Percentiles rank a stretch among this genome's conserved stretches.
Conservation (phyloP, 352 stramenopile genomes). For the Pythium aquatile region DNA sequence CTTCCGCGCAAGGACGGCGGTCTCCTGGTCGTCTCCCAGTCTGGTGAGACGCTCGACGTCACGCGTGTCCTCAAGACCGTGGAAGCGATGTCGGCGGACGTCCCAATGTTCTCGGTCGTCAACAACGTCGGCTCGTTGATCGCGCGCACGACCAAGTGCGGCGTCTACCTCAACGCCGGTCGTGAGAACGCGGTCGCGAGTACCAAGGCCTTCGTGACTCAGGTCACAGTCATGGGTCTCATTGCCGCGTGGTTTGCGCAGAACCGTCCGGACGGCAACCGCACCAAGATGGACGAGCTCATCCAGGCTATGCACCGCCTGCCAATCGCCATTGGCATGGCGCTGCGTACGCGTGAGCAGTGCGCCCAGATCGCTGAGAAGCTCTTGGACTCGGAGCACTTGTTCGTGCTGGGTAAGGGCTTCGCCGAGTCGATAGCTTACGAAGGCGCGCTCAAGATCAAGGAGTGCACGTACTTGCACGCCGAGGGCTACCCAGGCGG, state of each 20-base stretch:
- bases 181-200: slow-evolving; percentile 97
- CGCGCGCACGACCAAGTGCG: slow-evolving; percentile 90
- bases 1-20: slow-evolving; percentile 86
- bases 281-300: slow-evolving; percentile 83
- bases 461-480: slow-evolving; percentile 99
- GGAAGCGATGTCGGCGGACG: slow-evolving; percentile 61
- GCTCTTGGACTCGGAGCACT: slow-evolving; percentile 90
- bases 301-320: slow-evolving; percentile 96
- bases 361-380: slow-evolving; percentile 89
- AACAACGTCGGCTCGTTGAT: slow-evolving; percentile 98
- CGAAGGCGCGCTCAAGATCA: slow-evolving; percentile 98
- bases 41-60: slow-evolving; percentile 97
- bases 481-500: slow-evolving; percentile 97
- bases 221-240: slow-evolving; percentile 91
- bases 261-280: slow-evolving; percentile 80
- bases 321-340: slow-evolving; percentile 98
- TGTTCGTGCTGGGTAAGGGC: slow-evolving; percentile 95
- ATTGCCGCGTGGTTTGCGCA: slow-evolving; percentile 93
- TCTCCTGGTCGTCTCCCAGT: slow-evolving; percentile 97
- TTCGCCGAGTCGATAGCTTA: slow-evolving; percentile 94
- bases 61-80: slow-evolving; percentile 92
- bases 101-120: slow-evolving; percentile 93
- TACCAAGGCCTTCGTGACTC: slow-evolving; percentile 99
- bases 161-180: slow-evolving; percentile 98
- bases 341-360: slow-evolving; percentile 90